These are phyloP conservation scores for Hygrocybe punicea DNA, from an alignment of 768 basidiomycete species.

Conservation along the genomic window DNA sequence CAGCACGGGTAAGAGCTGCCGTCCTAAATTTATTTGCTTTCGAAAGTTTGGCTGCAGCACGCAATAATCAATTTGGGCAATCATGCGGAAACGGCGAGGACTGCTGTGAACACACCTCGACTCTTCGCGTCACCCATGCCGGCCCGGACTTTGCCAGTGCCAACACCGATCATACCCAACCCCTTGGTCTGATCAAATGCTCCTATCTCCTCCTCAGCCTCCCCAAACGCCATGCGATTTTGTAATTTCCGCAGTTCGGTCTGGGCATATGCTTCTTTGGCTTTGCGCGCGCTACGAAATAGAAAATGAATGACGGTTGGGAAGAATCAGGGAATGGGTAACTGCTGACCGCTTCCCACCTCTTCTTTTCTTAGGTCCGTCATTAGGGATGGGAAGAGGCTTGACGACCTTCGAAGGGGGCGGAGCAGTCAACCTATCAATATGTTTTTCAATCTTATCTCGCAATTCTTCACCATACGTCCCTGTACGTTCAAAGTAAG, in stretches of 20 bases:
- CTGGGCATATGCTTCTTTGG: conserved; percentile 97
- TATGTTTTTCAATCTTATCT: conserved; percentile 88
- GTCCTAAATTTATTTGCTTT: conserved; percentile 91
- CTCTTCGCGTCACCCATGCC: conserved; percentile 85
- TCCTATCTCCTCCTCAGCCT: conserved; percentile 93
- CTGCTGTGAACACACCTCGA: conserved; percentile 57
- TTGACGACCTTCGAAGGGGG: conserved; percentile 92
- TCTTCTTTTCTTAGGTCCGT: conserved; percentile 91
- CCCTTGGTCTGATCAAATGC: conserved; percentile 98
- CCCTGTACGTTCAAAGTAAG: conserved; percentile 36
- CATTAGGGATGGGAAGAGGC: conserved; percentile 89
- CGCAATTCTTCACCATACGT: conserved; percentile 77
- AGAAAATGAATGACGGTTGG: neutral
- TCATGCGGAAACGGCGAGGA: neutral
- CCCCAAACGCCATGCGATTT: conserved; percentile 94
- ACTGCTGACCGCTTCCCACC: conserved; percentile 83
- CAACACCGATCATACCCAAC: conserved; percentile 90
- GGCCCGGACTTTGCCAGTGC: conserved; percentile 86
- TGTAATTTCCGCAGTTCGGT: conserved; percentile 96
- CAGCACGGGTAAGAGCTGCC: conserved; percentile 75
- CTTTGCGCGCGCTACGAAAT: conserved; percentile 76
- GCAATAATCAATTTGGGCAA: conserved; percentile 4
- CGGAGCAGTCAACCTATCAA: conserved; percentile 88
- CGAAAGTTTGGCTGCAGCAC: conserved; percentile 79
- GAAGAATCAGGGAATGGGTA: neutral